A percentile compares a stretch with the other conserved stretches of the same genome.
Conservation (phyloP, 805 yeast species). For the Ogataea zsoltii region DNA sequence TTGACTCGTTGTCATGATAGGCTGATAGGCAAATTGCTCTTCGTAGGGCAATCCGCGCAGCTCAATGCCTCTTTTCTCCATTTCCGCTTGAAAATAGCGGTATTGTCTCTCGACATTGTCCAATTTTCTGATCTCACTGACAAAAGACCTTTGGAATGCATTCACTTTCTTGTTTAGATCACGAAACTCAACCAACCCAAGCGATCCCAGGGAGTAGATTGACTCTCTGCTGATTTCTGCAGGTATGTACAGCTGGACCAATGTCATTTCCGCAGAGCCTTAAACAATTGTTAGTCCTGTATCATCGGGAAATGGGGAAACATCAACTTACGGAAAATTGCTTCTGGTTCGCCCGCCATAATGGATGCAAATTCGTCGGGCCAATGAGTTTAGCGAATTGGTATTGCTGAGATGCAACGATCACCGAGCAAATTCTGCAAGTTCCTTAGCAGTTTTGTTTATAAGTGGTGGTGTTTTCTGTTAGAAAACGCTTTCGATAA, state of each 20-base stretch:
- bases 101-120: constrained; percentile 90
- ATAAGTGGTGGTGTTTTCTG: too few species aligned
- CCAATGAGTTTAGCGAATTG: background rate
- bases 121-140: constrained; percentile 77
- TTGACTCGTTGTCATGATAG: constrained; percentile 38
- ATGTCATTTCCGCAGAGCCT: constrained; percentile 96
- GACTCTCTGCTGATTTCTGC: constrained; percentile 87
- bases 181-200: constrained; percentile 84
- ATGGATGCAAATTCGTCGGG: background rate
- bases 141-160: constrained; percentile 88
- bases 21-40: constrained; percentile 20
- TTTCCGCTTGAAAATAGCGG: constrained; percentile 51
- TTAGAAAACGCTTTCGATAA: too few species aligned
- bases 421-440: background rate
- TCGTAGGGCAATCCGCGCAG: constrained; percentile 25
- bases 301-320: background rate
- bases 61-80: constrained; percentile 40
- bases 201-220: constrained; percentile 80
- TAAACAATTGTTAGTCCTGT: background rate
- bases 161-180: constrained; percentile 84
- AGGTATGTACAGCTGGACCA: constrained; percentile 88
- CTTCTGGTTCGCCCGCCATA: constrained; percentile 25
- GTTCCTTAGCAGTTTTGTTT: too few species aligned
- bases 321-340: constrained; percentile 33
- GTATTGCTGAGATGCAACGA: background rate